Percentiles rank a stretch among this genome's conserved stretches.
phyloP scores from a whole-genome alignment of 2,329 filamentous ascomycete species.

The Elsinoe necatrix region DNA sequence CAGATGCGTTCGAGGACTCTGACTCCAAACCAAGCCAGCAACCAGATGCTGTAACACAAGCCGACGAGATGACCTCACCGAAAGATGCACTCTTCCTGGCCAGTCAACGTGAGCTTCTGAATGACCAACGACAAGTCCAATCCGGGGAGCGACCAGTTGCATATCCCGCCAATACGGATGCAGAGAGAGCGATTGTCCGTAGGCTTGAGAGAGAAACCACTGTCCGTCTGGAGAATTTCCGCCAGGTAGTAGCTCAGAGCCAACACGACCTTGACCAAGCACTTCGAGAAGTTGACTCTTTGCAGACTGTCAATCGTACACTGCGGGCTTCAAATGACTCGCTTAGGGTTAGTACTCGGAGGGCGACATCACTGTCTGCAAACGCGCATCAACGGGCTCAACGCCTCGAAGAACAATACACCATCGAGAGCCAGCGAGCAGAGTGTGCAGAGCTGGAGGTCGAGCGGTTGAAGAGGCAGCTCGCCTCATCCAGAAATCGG shows the following conservation, averaged over 20 bases:
- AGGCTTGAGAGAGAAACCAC: not conserved
- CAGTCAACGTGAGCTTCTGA: not conserved
- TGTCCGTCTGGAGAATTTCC: not conserved
- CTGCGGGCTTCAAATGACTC: not conserved
- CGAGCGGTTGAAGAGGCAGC: not conserved
- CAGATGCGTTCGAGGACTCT: not conserved
- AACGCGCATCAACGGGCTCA: not conserved
- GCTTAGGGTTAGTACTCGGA: not conserved
- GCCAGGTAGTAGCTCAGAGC: not conserved
- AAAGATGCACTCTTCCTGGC: not conserved
- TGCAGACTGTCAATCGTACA: not conserved
- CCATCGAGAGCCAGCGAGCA: not conserved
- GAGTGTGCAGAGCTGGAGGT: not conserved
- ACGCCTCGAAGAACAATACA: not conserved
- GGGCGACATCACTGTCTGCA: not conserved
- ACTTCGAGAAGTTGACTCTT: not conserved
- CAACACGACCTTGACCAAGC: not conserved
- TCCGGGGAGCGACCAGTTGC: not conserved
- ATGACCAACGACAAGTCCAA: not conserved
- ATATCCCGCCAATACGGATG: not conserved
- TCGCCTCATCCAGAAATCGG: not conserved
- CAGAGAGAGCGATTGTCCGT: not conserved
- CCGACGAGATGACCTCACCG: not conserved
- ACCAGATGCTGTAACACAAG: not conserved
- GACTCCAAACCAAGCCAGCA: not conserved